Conservation (phyloP, 345 rosid genomes). For the Physaria fendleri region DNA sequence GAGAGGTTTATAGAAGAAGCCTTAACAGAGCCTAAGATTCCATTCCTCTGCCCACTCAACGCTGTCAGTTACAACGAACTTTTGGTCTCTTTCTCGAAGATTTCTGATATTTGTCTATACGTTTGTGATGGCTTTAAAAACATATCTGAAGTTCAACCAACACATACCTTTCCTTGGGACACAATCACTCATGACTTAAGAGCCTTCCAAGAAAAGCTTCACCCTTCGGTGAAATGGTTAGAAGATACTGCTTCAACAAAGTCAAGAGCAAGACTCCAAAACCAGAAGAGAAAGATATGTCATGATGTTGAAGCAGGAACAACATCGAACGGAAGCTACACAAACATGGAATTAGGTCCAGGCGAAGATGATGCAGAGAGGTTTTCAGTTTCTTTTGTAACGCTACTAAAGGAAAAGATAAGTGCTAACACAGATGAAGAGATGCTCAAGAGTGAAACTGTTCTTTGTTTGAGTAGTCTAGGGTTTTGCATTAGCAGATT, state of each 20-base stretch:
- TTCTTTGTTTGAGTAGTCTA: conserved; percentile 37
- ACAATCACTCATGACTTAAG: conserved; percentile 35
- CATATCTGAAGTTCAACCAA: conserved; percentile 29
- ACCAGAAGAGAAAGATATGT: conserved; percentile 33
- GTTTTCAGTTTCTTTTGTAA: conserved; percentile 36
- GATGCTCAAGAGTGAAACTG: conserved; percentile 33
- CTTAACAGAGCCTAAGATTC: conserved; percentile 46
- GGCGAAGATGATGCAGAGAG: conserved; percentile 33
- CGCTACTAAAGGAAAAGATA: conserved; percentile 27
- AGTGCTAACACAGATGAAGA: conserved; percentile 32
- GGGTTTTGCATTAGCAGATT: conserved; percentile 53
- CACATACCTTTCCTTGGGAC: conserved; percentile 30
- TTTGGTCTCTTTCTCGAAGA: conserved; percentile 35
- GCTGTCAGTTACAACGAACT: conserved; percentile 35
- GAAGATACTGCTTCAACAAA: conserved; percentile 30
- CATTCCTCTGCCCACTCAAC: conserved; percentile 45
- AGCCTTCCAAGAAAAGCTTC: conserved; percentile 34
- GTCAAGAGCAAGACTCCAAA: conserved; percentile 27
- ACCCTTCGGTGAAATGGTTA: conserved; percentile 37
- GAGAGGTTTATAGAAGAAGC: conserved; percentile 44
- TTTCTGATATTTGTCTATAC: conserved; percentile 41
- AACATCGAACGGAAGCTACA: conserved; percentile 20
- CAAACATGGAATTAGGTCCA: conserved; percentile 16
- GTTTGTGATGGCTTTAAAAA: conserved; percentile 27
- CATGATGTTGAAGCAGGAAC: conserved; percentile 50